A percentile compares a stretch with the other conserved stretches of the same genome.
These are phyloP conservation scores for Amanita inopinata DNA, from an alignment of 768 basidiomycete species.

Conservation along the genomic window DNA sequence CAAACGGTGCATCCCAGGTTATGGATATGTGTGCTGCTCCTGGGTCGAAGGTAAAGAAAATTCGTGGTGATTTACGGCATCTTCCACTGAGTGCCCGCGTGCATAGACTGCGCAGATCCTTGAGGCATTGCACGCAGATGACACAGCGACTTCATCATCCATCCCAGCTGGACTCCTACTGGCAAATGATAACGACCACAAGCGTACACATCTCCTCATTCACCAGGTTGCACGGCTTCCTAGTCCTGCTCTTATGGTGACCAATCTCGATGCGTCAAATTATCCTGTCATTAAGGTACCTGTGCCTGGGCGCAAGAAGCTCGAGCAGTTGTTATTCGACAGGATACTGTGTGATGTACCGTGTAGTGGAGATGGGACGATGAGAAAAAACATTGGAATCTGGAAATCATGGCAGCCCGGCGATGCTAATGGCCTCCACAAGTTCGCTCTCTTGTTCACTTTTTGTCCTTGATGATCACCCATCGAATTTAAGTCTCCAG, in stretches of 20 bases:
- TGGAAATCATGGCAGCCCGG: slow-evolving; percentile 88
- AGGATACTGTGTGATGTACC: slow-evolving; percentile 95
- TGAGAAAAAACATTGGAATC: slow-evolving; percentile 90
- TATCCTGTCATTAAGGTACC: slow-evolving; percentile 60
- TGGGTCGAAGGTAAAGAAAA: slow-evolving; percentile 70
- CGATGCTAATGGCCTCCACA: slow-evolving; percentile 87
- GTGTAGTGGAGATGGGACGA: slow-evolving; percentile 94
- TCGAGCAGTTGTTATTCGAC: slow-evolving; percentile 69
- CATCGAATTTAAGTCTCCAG: slow-evolving; percentile 58
- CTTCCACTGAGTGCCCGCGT: not conserved
- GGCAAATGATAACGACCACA: slow-evolving; percentile 93
- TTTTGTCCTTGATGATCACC: slow-evolving; percentile 9
- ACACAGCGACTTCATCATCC: slow-evolving; percentile 50
- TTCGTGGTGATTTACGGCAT: not conserved
- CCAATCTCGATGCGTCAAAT: slow-evolving; percentile 89
- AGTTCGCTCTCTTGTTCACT: slow-evolving; percentile 28
- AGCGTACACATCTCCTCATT: slow-evolving; percentile 91
- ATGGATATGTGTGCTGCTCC: slow-evolving; percentile 99
- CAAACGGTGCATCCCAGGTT: slow-evolving; percentile 45
- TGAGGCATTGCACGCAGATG: slow-evolving; percentile 84
- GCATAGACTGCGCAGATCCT: slow-evolving; percentile 86
- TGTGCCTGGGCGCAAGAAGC: slow-evolving; percentile 22
- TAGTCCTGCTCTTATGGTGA: slow-evolving; percentile 87
- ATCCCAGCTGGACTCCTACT: slow-evolving; percentile 81
- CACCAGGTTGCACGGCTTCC: slow-evolving; percentile 95